These are phyloP conservation scores for Crepidotus sp. DNA, from an alignment of 1,284 basidiomycete species.

Conservation along the genomic window DNA sequence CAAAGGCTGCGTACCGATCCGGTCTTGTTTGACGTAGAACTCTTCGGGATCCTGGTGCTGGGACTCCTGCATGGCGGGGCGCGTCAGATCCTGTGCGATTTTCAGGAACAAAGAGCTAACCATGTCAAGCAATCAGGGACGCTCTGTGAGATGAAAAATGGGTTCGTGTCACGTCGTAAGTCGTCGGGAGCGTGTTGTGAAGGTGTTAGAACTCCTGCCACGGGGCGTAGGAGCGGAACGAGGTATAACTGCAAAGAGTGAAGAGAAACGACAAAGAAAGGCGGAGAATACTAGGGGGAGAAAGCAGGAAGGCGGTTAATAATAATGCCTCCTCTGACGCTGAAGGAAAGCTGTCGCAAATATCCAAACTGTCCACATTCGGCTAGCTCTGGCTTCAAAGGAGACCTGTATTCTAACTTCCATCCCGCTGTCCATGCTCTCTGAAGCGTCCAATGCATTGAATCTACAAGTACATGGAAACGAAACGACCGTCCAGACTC, in stretches of 20 bases:
- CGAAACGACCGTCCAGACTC: background rate
- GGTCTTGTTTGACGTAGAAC: slow-evolving; percentile 92
- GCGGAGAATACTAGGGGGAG: slow-evolving; percentile 2
- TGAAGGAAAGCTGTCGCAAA: background rate
- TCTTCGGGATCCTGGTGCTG: slow-evolving; percentile 83
- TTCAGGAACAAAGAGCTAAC: slow-evolving; percentile 16
- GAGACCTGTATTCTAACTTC: background rate
- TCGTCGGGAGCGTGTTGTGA: slow-evolving; percentile 4
- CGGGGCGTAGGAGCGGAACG: slow-evolving; percentile 8
- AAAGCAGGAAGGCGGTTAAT: background rate
- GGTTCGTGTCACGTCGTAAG: slow-evolving; percentile 32
- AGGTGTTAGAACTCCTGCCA: background rate
- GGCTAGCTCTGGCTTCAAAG: slow-evolving; percentile 3
- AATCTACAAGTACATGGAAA: background rate
- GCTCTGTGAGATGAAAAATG: slow-evolving; percentile 18
- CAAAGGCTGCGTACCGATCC: slow-evolving; percentile 65
- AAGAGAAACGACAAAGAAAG: slow-evolving; percentile 7
- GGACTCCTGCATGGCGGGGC: slow-evolving; percentile 41
- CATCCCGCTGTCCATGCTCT: background rate
- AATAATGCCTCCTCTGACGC: background rate
- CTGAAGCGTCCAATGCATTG: background rate
- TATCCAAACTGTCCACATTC: background rate
- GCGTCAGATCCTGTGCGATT: slow-evolving; percentile 25
- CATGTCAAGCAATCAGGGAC: slow-evolving; percentile 17
- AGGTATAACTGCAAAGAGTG: slow-evolving; percentile 9